Conservation (phyloP, 768 basidiomycete species). For the Mycena filopes region DNA sequence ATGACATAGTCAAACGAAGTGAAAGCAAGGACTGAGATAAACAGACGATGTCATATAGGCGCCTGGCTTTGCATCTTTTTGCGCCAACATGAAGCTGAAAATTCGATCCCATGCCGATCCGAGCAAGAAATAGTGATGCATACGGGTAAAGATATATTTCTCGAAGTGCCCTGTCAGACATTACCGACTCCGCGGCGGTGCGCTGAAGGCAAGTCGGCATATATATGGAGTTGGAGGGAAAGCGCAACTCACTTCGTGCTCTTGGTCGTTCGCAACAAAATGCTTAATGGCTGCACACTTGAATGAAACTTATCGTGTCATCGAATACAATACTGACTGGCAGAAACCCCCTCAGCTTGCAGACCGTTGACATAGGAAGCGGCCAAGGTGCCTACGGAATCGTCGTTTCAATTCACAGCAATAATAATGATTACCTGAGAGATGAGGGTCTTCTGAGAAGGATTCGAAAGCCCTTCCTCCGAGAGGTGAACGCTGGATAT, state of each 20-base stretch:
- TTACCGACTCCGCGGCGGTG: constrained; percentile 68
- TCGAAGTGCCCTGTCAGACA: constrained; percentile 73
- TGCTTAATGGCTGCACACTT: constrained; percentile 69
- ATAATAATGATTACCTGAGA: constrained; percentile 58
- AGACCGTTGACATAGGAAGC: constrained; percentile 77
- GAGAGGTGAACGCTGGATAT: constrained; percentile 67
- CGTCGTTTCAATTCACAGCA: background rate
- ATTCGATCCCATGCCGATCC: background rate
- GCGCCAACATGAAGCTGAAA: constrained; percentile 74
- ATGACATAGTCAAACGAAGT: background rate
- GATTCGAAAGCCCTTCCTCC: constrained; percentile 76
- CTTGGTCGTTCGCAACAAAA: constrained; percentile 79
- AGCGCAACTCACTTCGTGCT: constrained; percentile 56
- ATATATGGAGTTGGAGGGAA: background rate
- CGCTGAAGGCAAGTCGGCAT: constrained; percentile 39
- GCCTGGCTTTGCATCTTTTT: constrained; percentile 65
- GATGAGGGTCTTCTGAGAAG: constrained; percentile 76
- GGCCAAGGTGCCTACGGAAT: constrained; percentile 60
- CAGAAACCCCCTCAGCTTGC: constrained; percentile 72
- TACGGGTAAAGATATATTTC: constrained; percentile 81
- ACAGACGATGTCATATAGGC: constrained; percentile 67
- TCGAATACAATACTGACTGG: constrained; percentile 47
- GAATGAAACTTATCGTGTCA: background rate
- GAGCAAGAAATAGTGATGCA: constrained; percentile 34
- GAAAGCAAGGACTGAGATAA: background rate